Percentiles rank a stretch among this genome's conserved stretches.
Conservation (phyloP, 106 monocot species). For the Xerophyta viscosa region DNA sequence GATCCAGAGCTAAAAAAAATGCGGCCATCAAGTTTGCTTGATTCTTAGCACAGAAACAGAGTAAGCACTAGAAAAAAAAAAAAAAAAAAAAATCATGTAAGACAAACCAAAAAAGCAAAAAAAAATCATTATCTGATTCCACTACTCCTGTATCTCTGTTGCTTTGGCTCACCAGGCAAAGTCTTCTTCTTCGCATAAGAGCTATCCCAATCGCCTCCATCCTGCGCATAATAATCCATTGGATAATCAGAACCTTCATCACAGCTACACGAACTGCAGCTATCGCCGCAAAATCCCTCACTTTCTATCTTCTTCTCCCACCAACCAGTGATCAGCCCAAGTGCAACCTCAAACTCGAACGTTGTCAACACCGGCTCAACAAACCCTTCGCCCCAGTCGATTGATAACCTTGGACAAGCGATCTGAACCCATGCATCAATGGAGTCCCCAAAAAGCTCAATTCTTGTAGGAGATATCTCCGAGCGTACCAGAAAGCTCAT, state of each 20-base stretch:
- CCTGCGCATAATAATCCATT: constrained; percentile 98
- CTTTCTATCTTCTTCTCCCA: constrained; percentile 49
- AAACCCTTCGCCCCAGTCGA: constrained; percentile 98
- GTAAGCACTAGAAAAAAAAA: no score
- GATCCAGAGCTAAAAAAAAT: no score
- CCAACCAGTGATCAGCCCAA: constrained; percentile 78
- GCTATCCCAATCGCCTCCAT: constrained; percentile 97
- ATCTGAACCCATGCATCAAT: constrained; percentile 99
- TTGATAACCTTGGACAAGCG: constrained; percentile 88
- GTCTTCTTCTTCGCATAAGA: constrained; percentile 59
- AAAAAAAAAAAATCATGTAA: no score
- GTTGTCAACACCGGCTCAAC: constrained; percentile 74
- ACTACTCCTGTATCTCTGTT: constrained; percentile 2
- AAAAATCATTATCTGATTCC: neutral
- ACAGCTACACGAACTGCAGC: neutral
- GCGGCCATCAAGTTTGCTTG: no score
- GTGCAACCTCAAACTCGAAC: constrained; percentile 87
- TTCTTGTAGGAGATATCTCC: constrained; percentile 78
- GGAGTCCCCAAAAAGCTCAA: constrained; percentile 67
- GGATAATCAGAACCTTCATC: constrained; percentile 60
- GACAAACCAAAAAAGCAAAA: neutral
- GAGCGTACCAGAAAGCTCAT: constrained; percentile 70
- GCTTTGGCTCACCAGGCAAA: constrained; percentile 13
- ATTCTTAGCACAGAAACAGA: no score
- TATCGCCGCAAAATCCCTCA: neutral